Base-by-base conservation (phyloP, 441 rosid genomes). In the Manihot esculenta region DNA sequence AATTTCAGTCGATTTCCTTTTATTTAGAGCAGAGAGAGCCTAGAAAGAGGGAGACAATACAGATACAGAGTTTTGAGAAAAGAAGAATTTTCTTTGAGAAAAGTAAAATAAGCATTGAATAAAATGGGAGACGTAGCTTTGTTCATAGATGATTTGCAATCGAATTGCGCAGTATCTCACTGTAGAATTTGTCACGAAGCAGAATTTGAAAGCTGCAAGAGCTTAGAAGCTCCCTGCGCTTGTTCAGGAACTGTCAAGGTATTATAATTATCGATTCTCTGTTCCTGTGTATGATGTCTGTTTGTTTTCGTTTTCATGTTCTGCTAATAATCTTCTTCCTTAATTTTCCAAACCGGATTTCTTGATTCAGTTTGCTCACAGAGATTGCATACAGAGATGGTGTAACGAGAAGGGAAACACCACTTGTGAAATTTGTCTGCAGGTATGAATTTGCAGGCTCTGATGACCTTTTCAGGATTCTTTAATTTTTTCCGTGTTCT, bases 341-440 rank as follows among this genome's bases (percentile, higher is more conserved):
- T 51, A 18, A 48, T 21, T 17, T 44, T 50, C 33, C 33, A 26
- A 26, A 27, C 51, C 20, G 17, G 53, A 33, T 48, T 30, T 15
- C 41, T 48, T 33, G 30, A 42, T 58, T 68, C 92, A 92, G 99
- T 94, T 82, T 71, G 98, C 98, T 0, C 99, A 92, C 59, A 89
- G 98, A 81, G 91, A 87, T 76, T 92, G 99, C 64, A 90, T 92
- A 78, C 97, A 94, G 89, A 86, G 96, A 74, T 94, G 99, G 99
- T 92, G 97, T 21, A 56, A 92, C 71, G 97, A 92, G 85, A 94
- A 94, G 83, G 98, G 99, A 64, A 90, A 85, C 84, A 89, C 92
- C 17, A 85, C 79, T 67, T 94, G 98, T 64, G 99, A 94, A 87
- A 87, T 94, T 26, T 94, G 98, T 75, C 92, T 94, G 41, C 94